phyloP scores from a whole-genome alignment of 2,329 filamentous ascomycete species.

The Akanthomyces uredinophilus region DNA sequence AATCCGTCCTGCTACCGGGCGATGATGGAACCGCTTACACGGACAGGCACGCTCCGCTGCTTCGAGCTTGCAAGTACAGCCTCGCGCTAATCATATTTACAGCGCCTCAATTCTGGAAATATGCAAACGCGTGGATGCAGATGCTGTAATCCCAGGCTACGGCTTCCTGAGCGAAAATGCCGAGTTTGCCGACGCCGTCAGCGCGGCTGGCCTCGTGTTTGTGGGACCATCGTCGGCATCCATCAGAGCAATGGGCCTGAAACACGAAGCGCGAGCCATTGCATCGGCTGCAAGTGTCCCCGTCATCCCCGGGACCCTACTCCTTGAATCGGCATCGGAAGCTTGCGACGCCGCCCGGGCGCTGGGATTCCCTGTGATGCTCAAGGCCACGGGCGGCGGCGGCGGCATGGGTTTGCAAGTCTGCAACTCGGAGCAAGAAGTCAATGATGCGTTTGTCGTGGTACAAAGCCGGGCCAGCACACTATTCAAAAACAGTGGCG shows the following conservation, averaged over 20 bases:
- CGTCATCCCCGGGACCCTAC: constrained; percentile 30
- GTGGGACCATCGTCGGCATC: constrained; percentile 49
- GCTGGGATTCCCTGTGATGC: constrained; percentile 22
- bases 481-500: constrained; percentile 23
- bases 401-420: constrained; percentile 30
- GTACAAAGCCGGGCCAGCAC: constrained; percentile 5
- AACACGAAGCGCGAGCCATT: constrained; percentile 51
- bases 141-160: constrained; percentile 61
- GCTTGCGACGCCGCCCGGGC: not conserved
- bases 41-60: not conserved
- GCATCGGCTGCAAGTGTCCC: constrained; percentile 42
- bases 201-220: constrained; percentile 49
- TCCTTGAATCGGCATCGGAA: not conserved
- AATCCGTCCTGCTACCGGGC: constrained; percentile 35
- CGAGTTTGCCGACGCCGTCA: constrained; percentile 50
- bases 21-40: constrained; percentile 19
- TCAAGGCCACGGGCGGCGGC: constrained; percentile 39
- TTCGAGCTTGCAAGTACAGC: not conserved
- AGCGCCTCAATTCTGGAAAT: constrained; percentile 23
- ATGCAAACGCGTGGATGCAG: constrained; percentile 37
- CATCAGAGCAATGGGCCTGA: constrained; percentile 54
- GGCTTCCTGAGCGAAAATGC: constrained; percentile 60
- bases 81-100: not conserved
- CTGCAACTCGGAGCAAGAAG: not conserved
- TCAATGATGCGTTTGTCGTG: not conserved